Evolutionary conservation across 2,329 filamentous ascomycete species (phyloP).

Genomic region (Phoma sp.): DNA sequence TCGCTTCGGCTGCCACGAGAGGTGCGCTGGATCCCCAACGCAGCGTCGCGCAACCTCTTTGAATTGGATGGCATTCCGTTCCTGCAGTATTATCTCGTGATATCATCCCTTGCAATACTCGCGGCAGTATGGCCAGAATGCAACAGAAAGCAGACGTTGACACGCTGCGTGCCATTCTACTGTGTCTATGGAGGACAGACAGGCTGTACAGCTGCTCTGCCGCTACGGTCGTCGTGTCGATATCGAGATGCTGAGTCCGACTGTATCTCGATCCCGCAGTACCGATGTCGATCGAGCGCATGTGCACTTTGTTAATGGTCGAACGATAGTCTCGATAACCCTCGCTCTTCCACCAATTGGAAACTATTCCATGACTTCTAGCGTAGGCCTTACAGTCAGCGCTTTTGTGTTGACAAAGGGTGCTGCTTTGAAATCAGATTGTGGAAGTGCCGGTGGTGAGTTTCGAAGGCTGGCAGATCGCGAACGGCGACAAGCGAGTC

Average conservation of each 20-base stretch:
- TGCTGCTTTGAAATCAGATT: slow-evolving; percentile 15
- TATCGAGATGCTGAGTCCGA: slow-evolving; percentile 2
- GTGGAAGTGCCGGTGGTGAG: slow-evolving; percentile 2
- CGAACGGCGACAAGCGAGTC: neutral
- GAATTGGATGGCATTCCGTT: slow-evolving; percentile 16
- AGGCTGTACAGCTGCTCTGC: neutral
- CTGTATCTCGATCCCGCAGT: slow-evolving; percentile 14
- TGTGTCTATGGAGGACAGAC: neutral
- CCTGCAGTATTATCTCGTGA: slow-evolving; percentile 15
- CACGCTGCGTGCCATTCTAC: neutral
- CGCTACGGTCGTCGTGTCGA: neutral
- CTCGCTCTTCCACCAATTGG: slow-evolving; percentile 10
- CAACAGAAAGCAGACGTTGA: neutral
- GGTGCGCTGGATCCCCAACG: slow-evolving; percentile 12
- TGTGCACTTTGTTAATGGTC: slow-evolving; percentile 9
- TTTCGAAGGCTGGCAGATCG: neutral
- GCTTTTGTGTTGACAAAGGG: slow-evolving; percentile 5
- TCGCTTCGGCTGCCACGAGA: slow-evolving; percentile 29
- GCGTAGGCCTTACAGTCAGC: slow-evolving; percentile 3
- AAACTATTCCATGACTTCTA: slow-evolving; percentile 3
- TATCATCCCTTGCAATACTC: slow-evolving; percentile 11
- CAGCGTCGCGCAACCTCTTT: slow-evolving; percentile 11
- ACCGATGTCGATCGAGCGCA: slow-evolving; percentile 14
- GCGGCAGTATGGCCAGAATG: neutral
- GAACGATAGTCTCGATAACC: slow-evolving; percentile 2